Base-by-base conservation (phyloP, 805 yeast genomes). In the Priceomyces melissophilus region DNA sequence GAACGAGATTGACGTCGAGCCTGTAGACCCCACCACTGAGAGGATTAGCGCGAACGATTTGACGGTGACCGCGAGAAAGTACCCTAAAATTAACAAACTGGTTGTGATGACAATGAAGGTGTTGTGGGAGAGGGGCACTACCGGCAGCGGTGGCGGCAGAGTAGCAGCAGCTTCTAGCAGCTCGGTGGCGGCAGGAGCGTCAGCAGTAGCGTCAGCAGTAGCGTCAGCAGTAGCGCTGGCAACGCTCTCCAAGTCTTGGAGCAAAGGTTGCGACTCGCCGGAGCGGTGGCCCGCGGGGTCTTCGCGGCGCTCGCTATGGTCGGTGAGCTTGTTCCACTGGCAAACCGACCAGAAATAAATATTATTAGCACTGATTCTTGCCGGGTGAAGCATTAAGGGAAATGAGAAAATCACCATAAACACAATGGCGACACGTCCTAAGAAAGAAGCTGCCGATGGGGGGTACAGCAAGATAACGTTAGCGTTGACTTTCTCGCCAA, bases 11-110 rank as follows among this genome's bases (percentile, higher is more conserved):
- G 95, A 79, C 0, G 96, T 89, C 1, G 96, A 87, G 0, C 96
- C 96, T 0, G 96, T 88, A 1, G 96, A 86, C 2, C 97, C 97
- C 3, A 89, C 96, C 48, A 89, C 69, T 1, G 96, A 89, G 49
- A 89, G 67, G 10, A 90, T 90, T 35, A 82, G 76, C 20, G 91
- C 95, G 50, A 89, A 77, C 0, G 96, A 87, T 10, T 67, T 67
- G 25, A 89, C 82, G 3, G 78, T 60, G 28, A 82, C 63, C 0
- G 96, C 93, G 8, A 84, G 67, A 1, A 67, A 40, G 56, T 84
- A 88, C 35, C 88, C 79, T 4, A 71, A 53, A 0, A 73, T 30
- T 38, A 89, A 67, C 15, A 65, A 55, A 5, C 44, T 38, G 1
- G 55, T 43, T 11, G 71, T 66, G 35, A 66, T 61, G 23, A 49